Base-by-base conservation (phyloP, 495 filamentous ascomycete species). In the Pseudevernia furfuracea region DNA sequence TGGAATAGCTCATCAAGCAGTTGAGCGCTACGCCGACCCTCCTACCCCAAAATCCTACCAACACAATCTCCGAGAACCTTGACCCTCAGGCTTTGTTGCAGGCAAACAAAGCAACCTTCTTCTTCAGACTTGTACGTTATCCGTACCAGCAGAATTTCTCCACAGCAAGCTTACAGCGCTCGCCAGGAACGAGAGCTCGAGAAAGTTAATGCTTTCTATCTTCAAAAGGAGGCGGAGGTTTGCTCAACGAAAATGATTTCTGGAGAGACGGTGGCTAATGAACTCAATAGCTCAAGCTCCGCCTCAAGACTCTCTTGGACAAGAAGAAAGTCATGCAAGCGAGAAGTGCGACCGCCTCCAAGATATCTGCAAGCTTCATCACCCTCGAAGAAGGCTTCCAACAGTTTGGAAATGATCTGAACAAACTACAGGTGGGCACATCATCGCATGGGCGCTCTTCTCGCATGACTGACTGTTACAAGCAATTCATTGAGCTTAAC, bases 201-300 rank as follows among this genome's bases (percentile, higher is more conserved):
- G 76, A 97, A 96, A 78, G 95, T 98, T 79, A 97, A 98, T 77
- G 86, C 86, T 4, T 97, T 97, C 75, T 98, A 98, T 73, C 77
- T 97, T 23, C 93, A 97, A 76, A 98, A 98, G 72, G 95, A 98
- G 76, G 93, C 91, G 37, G 94, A 98, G 85, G 93, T 96, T 57
- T 57, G 52, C 52, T 57, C 25, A 11, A 57, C 23, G 17, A 75
- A 59, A 83, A 77, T 44, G 8, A 62, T 37, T 56, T 15, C 36
- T 41, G 21, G 44, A 19, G 67, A 15, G 61, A 48, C 44, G 17
- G 43, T 60, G 23, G 49, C 53, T 63, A 19, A 62, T 57, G 25
- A 17, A 17, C 17, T 15, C 38, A 25, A 39, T 71, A 98, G 94
- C 89, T 97, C 69, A 92, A 95, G 73, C 80, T 96, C 34, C 89